Conservation (phyloP, 2,329 filamentous ascomycete genomes). For the Colletotrichum sublineola region DNA sequence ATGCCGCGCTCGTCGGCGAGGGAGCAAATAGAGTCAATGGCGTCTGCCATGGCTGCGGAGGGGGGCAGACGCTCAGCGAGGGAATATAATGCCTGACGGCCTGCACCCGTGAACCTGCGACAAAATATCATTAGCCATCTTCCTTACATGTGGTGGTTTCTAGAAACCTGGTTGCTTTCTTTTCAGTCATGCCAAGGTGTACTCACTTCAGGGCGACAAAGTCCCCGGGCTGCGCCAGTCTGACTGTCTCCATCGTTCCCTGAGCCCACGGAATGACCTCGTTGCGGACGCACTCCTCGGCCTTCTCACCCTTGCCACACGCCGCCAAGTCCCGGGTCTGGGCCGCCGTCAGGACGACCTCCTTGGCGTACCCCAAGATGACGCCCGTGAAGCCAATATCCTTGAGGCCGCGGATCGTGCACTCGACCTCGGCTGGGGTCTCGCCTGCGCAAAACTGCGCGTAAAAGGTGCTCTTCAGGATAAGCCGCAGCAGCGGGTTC, state of each 20-base stretch:
- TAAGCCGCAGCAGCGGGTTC: slow-evolving; percentile 77
- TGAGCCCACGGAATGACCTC: slow-evolving; percentile 80
- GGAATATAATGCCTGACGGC: slow-evolving; percentile 76
- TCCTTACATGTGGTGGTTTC: background rate
- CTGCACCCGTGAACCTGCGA: slow-evolving; percentile 82
- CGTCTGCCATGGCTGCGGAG: slow-evolving; percentile 72
- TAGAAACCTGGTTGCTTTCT: background rate
- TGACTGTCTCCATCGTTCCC: slow-evolving; percentile 81
- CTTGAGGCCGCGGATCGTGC: slow-evolving; percentile 76
- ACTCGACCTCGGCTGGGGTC: slow-evolving; percentile 74
- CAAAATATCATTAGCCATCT: slow-evolving; percentile 2
- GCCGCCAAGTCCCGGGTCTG: slow-evolving; percentile 61
- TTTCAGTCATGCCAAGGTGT: background rate
- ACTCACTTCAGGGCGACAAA: slow-evolving; percentile 75
- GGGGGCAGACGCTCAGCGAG: slow-evolving; percentile 74
- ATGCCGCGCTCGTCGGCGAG: slow-evolving; percentile 78
- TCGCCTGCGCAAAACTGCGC: slow-evolving; percentile 92
- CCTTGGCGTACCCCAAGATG: slow-evolving; percentile 85
- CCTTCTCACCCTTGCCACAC: slow-evolving; percentile 62
- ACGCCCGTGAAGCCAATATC: slow-evolving; percentile 84
- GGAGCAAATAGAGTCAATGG: slow-evolving; percentile 81
- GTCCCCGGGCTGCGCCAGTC: slow-evolving; percentile 74
- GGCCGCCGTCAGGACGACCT: slow-evolving; percentile 77
- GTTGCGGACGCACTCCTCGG: slow-evolving; percentile 61
- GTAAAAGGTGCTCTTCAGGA: slow-evolving; percentile 88